Evolutionary conservation across 768 basidiomycete species (phyloP).

Genomic region (Cystobasidium onofrii): DNA sequence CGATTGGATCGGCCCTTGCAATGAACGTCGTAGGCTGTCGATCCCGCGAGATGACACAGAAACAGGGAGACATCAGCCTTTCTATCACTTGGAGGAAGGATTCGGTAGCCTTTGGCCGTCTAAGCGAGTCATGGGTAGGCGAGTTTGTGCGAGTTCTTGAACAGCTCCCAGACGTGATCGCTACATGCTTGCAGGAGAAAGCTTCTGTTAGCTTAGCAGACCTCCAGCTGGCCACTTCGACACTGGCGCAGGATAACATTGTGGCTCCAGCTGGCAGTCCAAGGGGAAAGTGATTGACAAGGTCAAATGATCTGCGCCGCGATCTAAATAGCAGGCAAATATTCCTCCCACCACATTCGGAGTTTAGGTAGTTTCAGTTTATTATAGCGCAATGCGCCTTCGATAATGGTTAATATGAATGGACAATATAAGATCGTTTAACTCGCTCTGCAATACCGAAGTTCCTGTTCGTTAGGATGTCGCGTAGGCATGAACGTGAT

Average conservation of each 20-base stretch:
- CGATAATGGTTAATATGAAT: no score
- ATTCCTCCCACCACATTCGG: no score
- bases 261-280: no score
- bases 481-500: no score
- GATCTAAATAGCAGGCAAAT: no score
- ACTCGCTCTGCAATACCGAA: no score
- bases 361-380: no score
- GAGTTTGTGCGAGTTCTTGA: neutral
- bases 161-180: neutral
- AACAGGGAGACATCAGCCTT: neutral
- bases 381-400: no score
- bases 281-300: no score
- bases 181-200: neutral
- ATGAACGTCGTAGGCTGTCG: neutral
- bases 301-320: no score
- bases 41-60: neutral
- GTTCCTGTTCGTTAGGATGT: no score
- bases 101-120: neutral
- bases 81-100: neutral
- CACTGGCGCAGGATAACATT: neutral
- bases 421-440: no score
- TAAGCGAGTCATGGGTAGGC: neutral
- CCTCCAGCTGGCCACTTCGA: neutral
- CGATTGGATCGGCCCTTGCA: neutral
- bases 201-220: neutral